Evolutionary conservation across 2,329 filamentous ascomycete species (phyloP), one percentile per base, ranked within the genome.

Genomic region (Pyricularia pennisetigena): DNA sequence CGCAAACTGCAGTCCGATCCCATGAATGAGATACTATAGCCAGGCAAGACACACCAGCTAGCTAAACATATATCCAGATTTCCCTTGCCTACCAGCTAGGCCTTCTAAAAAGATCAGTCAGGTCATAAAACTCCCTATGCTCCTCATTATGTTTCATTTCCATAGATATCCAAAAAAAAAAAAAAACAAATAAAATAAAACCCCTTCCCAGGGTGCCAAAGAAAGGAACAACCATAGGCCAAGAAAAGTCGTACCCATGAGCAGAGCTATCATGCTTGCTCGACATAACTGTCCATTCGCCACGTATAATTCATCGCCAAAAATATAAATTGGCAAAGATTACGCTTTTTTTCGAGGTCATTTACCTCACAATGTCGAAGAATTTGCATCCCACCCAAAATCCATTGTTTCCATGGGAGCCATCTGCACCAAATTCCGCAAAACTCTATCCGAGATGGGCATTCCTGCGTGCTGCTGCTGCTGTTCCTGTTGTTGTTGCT

Each of bases 341-440:
- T 24, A 61, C 23, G 5, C 24, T 28, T 61, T 24, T 14, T 4
- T 12, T 61, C 3, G 5, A 14, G 12, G 24, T 62, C 12, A 14
- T 62, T 62, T 28, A 29, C 12, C 4, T 62, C 26, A 62, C 26
- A 62, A 62, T 29, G 24, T 41, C 24, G 28, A 41, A 72, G 68
- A 65, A 65, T 72, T 73, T 9, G 70, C 30, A 69, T 83, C 82
- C 83, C 83, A 85, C 23, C 75, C 76, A 57, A 77, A 76, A 71
- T 86, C 85, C 83, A 89, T 86, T 12, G 82, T 82, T 71, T 88
- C 86, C 81, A 89, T 86, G 0, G 85, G 80, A 8, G 83, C 83
- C 78, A 88, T 82, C 68, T 82, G 83, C 82, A 87, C 85, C 68
- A 88, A 76, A 9, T 84, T 82, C 69, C 84, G 79, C 64, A 88